These are phyloP conservation scores for Metschnikowia kofuensis DNA, from an alignment of 805 yeast species.

Conservation along the genomic window DNA sequence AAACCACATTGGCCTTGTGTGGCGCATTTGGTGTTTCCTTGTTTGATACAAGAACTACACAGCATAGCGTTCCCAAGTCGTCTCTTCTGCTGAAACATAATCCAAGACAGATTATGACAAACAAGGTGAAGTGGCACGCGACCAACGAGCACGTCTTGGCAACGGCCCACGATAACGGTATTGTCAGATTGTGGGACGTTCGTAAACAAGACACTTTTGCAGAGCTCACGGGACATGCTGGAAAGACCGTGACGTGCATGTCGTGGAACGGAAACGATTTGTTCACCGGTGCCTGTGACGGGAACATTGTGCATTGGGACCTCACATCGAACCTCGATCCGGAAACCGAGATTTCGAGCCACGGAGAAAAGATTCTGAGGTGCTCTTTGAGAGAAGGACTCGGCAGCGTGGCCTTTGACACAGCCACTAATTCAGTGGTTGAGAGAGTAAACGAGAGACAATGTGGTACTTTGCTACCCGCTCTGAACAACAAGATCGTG, in stretches of 20 bases:
- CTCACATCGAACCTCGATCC: constrained; percentile 28
- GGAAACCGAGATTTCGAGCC: constrained; percentile 11
- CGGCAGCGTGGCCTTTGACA: constrained; percentile 37
- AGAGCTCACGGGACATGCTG: constrained; percentile 53
- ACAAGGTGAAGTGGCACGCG: constrained; percentile 61
- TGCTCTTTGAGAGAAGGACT: constrained; percentile 50
- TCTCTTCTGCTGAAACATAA: constrained; percentile 10
- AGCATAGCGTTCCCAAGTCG: constrained; percentile 32
- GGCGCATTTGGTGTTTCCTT: constrained; percentile 74
- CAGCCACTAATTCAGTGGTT: constrained; percentile 30
- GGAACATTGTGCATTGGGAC: constrained; percentile 69
- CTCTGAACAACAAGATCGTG: constrained; percentile 50
- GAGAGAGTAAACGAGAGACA: constrained; percentile 40
- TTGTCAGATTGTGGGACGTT: constrained; percentile 72
- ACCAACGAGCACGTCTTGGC: constrained; percentile 59
- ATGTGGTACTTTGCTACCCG: constrained; percentile 64
- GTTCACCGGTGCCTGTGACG: constrained; percentile 62
- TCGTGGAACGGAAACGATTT: constrained; percentile 59
- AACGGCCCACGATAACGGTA: constrained; percentile 56
- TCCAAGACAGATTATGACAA: constrained; percentile 27
- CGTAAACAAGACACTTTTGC: constrained; percentile 56
- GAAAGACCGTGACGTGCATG: constrained; percentile 47
- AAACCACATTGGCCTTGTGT: constrained; percentile 51
- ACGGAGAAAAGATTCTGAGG: constrained; percentile 14
- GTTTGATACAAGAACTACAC: constrained; percentile 60